Evolutionary conservation across 768 basidiomycete genomes (phyloP), one percentile per base, ranked within the genome.

Genomic region (Mycena chlorophos): DNA sequence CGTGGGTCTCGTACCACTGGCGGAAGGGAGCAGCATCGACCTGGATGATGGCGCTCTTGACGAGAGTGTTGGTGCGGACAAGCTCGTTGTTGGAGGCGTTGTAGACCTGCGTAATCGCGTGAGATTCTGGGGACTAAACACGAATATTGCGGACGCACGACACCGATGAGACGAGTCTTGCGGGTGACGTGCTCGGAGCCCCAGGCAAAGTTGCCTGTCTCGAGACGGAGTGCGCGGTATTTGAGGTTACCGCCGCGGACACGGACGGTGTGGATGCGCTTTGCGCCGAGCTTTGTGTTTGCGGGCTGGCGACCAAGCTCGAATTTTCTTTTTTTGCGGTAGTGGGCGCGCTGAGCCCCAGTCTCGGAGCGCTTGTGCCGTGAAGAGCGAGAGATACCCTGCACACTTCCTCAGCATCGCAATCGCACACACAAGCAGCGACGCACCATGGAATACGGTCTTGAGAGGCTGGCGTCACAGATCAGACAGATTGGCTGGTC

Each of bases 291-390:
- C 81, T 92, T 98, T 71, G 97, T 99, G 84, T 79, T 94, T 65
- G 97, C 97, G 55, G 97, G 81, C 73, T 98, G 97, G 72, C 97
- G 94, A 72, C 96, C 97, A 68, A 98, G 87, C 84, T 99, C 97
- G 78, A 98, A 98, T 81, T 98, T 98, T 88, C 97, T 88, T 92
- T 98, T 99, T 86, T 99, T 99, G 83, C 96, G 93, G 81, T 94
- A 96, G 79, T 89, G 86, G 66, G 94, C 86, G 67, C 90, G 88
- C 76, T 94, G 90, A 57, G 90, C 92, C 68, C 92, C 96, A 47
- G 93, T 88, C 66, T 84, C 88, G 64, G 94, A 90, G 72, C 95
- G 93, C 79, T 98, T 98, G 84, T 98, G 94, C 73, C 96, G 85
- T 68, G 94, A 96, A 63, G 94, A 85, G 68, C 96, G 89, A 69